These are phyloP conservation scores for Leccinellum albellum DNA, from an alignment of 768 basidiomycete species.

Conservation along the genomic window DNA sequence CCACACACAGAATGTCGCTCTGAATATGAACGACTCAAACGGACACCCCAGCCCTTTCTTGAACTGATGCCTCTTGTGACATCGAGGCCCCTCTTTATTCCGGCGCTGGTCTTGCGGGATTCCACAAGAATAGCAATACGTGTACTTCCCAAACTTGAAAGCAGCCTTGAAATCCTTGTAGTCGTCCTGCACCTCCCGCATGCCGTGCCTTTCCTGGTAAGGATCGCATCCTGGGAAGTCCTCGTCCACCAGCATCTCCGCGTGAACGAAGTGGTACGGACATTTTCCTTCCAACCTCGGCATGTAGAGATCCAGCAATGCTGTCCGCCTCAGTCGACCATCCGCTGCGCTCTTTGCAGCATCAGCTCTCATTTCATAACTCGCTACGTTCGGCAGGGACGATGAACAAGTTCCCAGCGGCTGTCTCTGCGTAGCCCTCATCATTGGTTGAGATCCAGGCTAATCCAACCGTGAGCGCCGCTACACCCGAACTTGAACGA, in stretches of 20 bases:
- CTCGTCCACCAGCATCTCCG: background rate
- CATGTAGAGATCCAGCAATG: constrained; percentile 4
- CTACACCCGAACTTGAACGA: too few species aligned
- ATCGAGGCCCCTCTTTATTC: background rate
- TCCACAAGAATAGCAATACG: background rate
- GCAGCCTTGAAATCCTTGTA: background rate
- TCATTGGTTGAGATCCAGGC: too few species aligned
- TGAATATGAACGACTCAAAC: background rate
- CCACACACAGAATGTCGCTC: background rate
- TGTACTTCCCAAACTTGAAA: background rate
- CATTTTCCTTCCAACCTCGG: background rate
- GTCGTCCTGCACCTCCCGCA: too few species aligned
- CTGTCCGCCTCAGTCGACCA: background rate
- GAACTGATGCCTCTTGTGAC: too few species aligned
- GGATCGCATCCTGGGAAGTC: background rate
- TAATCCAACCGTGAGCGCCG: too few species aligned
- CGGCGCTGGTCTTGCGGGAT: background rate
- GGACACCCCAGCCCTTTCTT: fast-evolving
- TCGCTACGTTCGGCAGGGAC: background rate
- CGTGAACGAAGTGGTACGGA: constrained; percentile 5
- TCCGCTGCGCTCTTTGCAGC: background rate
- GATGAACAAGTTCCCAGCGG: too few species aligned
- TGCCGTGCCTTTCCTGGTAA: background rate
- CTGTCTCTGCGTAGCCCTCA: too few species aligned
- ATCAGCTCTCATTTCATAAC: background rate